phyloP scores from a whole-genome alignment of 2,329 filamentous ascomycete species.

The Orbilia brochopaga region DNA sequence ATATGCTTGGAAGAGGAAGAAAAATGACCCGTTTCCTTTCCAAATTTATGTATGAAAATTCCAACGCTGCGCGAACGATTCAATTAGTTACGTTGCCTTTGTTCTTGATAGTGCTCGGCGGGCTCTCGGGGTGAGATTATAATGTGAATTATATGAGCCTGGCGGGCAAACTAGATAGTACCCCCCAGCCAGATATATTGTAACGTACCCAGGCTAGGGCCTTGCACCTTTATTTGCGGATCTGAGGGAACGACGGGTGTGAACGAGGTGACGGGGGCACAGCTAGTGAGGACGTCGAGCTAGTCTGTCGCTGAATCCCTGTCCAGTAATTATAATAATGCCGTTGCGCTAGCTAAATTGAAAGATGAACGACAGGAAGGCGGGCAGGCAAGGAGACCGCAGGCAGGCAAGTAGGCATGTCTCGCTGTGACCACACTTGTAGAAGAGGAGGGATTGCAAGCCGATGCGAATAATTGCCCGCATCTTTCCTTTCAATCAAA shows the following conservation, averaged over 20 bases:
- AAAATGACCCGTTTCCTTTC: neutral
- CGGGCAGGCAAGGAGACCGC: slow-evolving; percentile 6
- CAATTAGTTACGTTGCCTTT: slow-evolving; percentile 4
- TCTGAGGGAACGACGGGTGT: slow-evolving; percentile 1
- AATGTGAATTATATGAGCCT: neutral
- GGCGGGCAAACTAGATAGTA: neutral
- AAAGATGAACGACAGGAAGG: neutral
- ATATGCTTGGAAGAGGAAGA: neutral
- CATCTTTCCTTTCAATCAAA: slow-evolving; percentile 34
- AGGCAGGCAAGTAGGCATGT: slow-evolving; percentile 7
- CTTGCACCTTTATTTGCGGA: slow-evolving; percentile 7
- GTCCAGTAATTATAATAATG: slow-evolving; percentile 34
- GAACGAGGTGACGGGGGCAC: slow-evolving; percentile 24
- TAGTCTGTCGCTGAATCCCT: slow-evolving; percentile 18
- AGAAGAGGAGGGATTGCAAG: slow-evolving; percentile 13
- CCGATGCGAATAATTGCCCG: slow-evolving; percentile 34
- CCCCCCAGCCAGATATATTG: neutral
- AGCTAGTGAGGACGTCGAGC: slow-evolving; percentile 24
- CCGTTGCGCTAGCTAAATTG: slow-evolving; percentile 15
- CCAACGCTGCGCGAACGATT: slow-evolving; percentile 13
- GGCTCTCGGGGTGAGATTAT: slow-evolving; percentile 8
- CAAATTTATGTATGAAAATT: slow-evolving; percentile 41
- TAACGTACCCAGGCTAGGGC: neutral
- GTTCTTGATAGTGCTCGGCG: slow-evolving; percentile 25
- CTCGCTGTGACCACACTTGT: slow-evolving; percentile 25